Evolutionary conservation across 352 stramenopile species (phyloP), one percentile per base, ranked within the genome.

Genomic region (Thalassiosira hispida): DNA sequence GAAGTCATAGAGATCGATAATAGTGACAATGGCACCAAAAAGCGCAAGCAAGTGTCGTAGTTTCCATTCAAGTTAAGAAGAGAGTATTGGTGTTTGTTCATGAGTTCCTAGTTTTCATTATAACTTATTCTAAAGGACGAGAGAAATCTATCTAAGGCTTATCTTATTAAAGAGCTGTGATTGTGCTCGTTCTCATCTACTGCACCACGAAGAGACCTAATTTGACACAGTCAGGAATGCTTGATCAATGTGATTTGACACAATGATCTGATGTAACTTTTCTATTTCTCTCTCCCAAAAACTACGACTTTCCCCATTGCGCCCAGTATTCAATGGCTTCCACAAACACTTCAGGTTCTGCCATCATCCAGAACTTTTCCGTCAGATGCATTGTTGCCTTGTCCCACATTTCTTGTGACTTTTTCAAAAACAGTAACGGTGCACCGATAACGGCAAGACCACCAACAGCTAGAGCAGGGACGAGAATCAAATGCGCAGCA

Each of bases 261-360:
- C n/a, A n/a, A n/a, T n/a, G n/a, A n/a, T n/a, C n/a, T n/a, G n/a
- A n/a, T n/a, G n/a, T n/a, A n/a, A n/a, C n/a, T n/a, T n/a, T n/a
- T n/a, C n/a, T n/a, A 14, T 7, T 62, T 62, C 20, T 31, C 33
- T 11, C 0, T 46, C 22, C 25, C 27, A 38, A 42, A 44, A 61
- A 3, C 9, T 44, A 14, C 42, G 25, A 23, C 55, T 59, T 27
- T 25, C 20, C 60, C 57, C 78, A 51, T 44, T 42, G 46, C 49
- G 63, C 78, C 84, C 84, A 90, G 65, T 87, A 79, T 53, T 87
- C 57, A 46, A 90, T 86, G 14, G 81, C 84, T 47, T 79, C 71
- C 1, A 90, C 73, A 78, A 85, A 88, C 0, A 84, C 80, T 14
- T 84, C 73, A 0, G 73, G 61, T 2, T 57, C 40, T 0, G 80